These are phyloP conservation scores for Pichia cactophila DNA, from an alignment of 1,139 yeast species.

Conservation along the genomic window DNA sequence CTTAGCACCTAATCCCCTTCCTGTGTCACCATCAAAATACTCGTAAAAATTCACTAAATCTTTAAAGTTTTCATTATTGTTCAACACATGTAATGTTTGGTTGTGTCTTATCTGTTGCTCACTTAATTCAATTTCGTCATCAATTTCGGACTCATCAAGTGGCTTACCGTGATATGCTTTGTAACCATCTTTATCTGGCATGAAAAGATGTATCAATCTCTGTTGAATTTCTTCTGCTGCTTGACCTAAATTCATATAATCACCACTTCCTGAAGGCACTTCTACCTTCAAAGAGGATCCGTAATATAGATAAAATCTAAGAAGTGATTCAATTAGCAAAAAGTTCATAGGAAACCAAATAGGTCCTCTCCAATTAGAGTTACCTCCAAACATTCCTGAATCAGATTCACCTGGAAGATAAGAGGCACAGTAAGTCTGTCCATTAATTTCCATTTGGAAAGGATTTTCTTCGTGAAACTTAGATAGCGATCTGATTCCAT, in stretches of 20 bases:
- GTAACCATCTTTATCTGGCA: constrained; percentile 60
- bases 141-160: constrained; percentile 2
- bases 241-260: constrained; percentile 73
- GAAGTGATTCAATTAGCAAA: constrained; percentile 79
- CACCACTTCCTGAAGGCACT: constrained; percentile 87
- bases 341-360: constrained; percentile 96
- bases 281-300: constrained; percentile 84
- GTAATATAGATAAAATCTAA: constrained; percentile 82
- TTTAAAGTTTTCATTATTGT: constrained; percentile 65
- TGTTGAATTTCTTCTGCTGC: constrained; percentile 91
- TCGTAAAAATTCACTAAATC: constrained; percentile 80
- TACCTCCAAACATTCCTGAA: constrained; percentile 94
- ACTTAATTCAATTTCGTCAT: constrained; percentile 31
- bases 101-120: constrained; percentile 24
- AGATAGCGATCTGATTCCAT: constrained; percentile 86
- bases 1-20: constrained; percentile 89
- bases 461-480: constrained; percentile 85
- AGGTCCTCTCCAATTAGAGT: constrained; percentile 98
- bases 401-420: constrained; percentile 93
- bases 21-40: constrained; percentile 92
- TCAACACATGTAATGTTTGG: constrained; percentile 32
- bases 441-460: constrained; percentile 79
- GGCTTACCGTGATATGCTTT: constrained; percentile 69
- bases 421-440: constrained; percentile 63
- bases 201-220: constrained; percentile 72